Conservation (phyloP, 176 grass and related monocot species). For the Echinochloa phyllopogon region DNA sequence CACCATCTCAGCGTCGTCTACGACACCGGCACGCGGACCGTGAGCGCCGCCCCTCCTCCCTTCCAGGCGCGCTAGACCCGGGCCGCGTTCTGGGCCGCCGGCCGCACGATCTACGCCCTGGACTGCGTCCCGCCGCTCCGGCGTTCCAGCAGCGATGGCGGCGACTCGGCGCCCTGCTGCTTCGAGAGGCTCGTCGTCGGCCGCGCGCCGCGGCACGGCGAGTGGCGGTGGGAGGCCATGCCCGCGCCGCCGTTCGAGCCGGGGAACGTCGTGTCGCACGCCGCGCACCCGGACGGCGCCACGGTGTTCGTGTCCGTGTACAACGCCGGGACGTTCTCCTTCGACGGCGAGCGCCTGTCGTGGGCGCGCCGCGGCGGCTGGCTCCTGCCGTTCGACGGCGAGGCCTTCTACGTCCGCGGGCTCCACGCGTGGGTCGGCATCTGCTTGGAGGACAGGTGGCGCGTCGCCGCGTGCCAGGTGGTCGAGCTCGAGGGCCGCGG, state of each 20-base stretch:
- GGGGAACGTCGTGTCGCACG: not conserved
- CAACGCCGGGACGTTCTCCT: not conserved
- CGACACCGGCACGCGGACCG: not conserved
- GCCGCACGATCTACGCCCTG: not conserved
- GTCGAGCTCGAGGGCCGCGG: not conserved
- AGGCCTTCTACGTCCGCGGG: conserved; percentile 13
- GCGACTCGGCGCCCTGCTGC: not conserved
- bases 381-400: not conserved
- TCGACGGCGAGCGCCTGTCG: not conserved
- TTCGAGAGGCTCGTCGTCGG: not conserved
- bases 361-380: not conserved
- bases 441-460: not conserved
- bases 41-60: not conserved
- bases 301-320: not conserved
- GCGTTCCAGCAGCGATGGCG: too few relatives aligned
- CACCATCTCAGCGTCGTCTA: not conserved
- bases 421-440: not conserved
- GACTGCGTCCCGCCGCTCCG: too few relatives aligned
- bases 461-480: not conserved
- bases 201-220: not conserved
- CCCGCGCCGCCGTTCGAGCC: not conserved
- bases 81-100: not conserved
- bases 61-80: not conserved
- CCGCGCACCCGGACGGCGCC: conserved; percentile 10
- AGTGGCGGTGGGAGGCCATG: conserved; percentile 16